phyloP scores from a whole-genome alignment of 768 basidiomycete genomes.

The Heimioporus sp. region DNA sequence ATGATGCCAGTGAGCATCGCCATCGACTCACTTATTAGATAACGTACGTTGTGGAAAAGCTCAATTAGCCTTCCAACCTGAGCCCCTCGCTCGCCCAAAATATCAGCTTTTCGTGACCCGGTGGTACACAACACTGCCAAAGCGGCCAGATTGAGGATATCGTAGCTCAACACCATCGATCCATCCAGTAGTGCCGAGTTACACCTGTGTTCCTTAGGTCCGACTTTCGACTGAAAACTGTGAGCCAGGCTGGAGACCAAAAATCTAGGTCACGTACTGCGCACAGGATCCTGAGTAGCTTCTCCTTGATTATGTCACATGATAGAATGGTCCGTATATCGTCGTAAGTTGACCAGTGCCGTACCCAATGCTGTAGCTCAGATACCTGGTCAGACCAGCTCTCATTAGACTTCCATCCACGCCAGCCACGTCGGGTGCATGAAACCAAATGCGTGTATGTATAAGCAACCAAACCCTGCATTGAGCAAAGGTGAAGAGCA shows the following conservation, averaged over 20 bases:
- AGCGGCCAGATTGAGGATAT: conserved; percentile 20
- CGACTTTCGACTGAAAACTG: conserved; percentile 6
- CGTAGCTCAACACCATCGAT: conserved; percentile 11
- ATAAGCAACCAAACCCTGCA: conserved; percentile 28
- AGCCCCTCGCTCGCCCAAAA: neutral
- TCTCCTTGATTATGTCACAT: conserved; percentile 9
- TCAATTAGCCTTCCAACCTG: conserved; percentile 16
- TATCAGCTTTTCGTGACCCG: neutral
- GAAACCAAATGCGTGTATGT: conserved; percentile 23
- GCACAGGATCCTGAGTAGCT: conserved; percentile 14
- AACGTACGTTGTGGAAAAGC: conserved; percentile 25
- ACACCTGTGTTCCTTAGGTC: conserved; percentile 17
- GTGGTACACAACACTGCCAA: conserved; percentile 13
- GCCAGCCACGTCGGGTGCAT: conserved; percentile 14
- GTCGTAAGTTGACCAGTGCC: conserved; percentile 4
- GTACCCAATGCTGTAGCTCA: conserved; percentile 7
- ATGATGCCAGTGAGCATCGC: neutral
- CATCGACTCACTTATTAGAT: neutral
- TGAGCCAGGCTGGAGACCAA: conserved; percentile 5
- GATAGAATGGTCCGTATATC: conserved; percentile 11
- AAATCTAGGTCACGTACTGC: conserved; percentile 5
- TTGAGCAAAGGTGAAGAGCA: too few species aligned
- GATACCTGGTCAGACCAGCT: conserved; percentile 8
- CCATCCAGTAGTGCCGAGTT: conserved; percentile 22
- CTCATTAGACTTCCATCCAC: conserved; percentile 7